Conservation (phyloP, 179 eudicot genomes). For the Patellifolia procumbens region DNA sequence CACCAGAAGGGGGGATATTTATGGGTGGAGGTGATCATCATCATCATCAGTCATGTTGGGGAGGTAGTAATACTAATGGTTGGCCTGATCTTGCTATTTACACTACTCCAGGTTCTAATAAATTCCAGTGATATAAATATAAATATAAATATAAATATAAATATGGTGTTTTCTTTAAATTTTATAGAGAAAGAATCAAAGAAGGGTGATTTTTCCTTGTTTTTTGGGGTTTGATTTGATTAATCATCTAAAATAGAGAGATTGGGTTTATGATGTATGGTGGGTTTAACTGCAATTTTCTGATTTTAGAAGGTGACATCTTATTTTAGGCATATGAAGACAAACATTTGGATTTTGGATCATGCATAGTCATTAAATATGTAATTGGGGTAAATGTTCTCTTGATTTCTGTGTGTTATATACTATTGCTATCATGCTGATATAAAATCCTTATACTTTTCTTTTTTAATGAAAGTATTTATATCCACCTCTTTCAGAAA, state of each 20-base stretch:
- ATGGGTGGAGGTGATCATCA: slow-evolving; percentile 33
- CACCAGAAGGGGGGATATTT: too few species aligned
- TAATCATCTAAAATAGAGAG: slow-evolving; percentile 18
- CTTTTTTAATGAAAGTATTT: neutral
- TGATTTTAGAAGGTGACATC: slow-evolving; percentile 16
- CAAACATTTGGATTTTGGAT: neutral
- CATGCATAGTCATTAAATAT: neutral
- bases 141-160: too few species aligned
- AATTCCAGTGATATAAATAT: slow-evolving; percentile 31
- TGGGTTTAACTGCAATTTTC: slow-evolving; percentile 14
- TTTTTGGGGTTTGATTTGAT: neutral
- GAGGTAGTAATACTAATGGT: slow-evolving; percentile 37
- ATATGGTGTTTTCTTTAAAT: neutral
- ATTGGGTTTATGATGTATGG: slow-evolving; percentile 11
- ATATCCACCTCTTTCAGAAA: neutral
- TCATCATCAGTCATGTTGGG: slow-evolving; percentile 34
- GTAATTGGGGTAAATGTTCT: neutral
- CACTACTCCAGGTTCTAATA: slow-evolving; percentile 62
- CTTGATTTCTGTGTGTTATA: slow-evolving; percentile 4
- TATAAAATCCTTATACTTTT: neutral
- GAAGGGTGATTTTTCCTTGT: slow-evolving; percentile 6
- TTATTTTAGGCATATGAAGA: slow-evolving; percentile 3
- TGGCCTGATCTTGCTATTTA: slow-evolving; percentile 67
- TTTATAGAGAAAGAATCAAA: slow-evolving; percentile 3
- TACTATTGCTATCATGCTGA: neutral